Conservation (phyloP, 1,284 basidiomycete genomes). For the Cerrena zonata region DNA sequence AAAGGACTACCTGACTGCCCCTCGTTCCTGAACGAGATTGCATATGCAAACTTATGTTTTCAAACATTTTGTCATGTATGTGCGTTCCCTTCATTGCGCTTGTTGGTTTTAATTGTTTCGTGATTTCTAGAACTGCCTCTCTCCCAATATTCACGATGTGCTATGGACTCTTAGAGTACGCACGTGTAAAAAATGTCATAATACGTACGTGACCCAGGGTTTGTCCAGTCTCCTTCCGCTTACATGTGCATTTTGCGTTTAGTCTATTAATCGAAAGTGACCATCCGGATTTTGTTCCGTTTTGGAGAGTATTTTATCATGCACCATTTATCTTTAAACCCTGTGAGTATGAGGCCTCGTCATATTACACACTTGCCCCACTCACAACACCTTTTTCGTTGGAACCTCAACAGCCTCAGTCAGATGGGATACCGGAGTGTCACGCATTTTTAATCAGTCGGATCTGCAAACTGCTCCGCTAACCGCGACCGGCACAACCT, state of each 20-base stretch:
- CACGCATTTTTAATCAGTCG: not conserved
- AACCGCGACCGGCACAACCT: not conserved
- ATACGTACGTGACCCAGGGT: not conserved
- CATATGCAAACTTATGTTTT: slow-evolving; percentile 13
- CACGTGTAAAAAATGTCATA: slow-evolving; percentile 1
- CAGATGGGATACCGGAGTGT: not conserved
- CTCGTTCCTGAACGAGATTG: slow-evolving; percentile 14
- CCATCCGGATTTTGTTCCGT: not conserved
- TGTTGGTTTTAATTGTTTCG: not conserved
- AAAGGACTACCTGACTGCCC: slow-evolving; percentile 14
- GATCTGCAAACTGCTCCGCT: not conserved
- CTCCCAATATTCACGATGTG: not conserved
- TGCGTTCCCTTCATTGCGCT: not conserved
- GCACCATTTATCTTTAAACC: not conserved
- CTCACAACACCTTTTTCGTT: not conserved
- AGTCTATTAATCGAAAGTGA: not conserved
- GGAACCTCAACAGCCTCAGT: no score
- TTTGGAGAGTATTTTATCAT: not conserved
- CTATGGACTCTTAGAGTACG: slow-evolving; percentile 2
- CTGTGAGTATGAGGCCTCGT: not conserved
- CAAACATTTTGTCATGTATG: slow-evolving; percentile 14
- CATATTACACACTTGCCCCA: not conserved
- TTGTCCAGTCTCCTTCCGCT: not conserved
- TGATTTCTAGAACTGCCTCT: slow-evolving; percentile 5
- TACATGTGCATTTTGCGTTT: not conserved